Base-by-base conservation (phyloP, 306 rosid genomes). In the Corylus avellana region DNA sequence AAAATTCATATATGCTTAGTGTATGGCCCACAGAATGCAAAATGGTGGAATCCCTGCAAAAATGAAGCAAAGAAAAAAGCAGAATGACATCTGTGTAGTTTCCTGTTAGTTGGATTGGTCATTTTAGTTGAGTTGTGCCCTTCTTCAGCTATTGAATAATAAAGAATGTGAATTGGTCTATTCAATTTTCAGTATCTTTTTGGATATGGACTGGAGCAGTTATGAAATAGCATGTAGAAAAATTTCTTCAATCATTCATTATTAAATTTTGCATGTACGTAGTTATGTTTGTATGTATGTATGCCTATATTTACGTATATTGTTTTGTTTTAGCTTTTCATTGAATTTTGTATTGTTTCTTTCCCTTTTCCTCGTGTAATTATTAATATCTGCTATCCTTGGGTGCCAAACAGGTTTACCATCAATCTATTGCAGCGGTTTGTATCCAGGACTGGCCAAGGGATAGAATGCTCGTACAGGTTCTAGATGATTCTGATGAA, bases 401-500 rank as follows among this genome's bases (percentile, higher is more conserved):
- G 42, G 53, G 12, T 67, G 83, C 61, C 77, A 20, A n/a, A 42
- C 88, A 95, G 99, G 99, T 95, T 70, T 95, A 95, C 86, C 99
- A 95, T 49, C 99, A 95, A 83, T 95, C 99, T 10, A 95, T 95
- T 85, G 98, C 91, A 11, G 95, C 99, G 17, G 97, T 91, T 73
- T 91, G 99, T 83, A 78, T 95, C 80, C 81, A 81, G 89, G 99
- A 95, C 74, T 95, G 99, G 99, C 99, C 99, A 29, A 95, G 81
- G 86, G 94, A 91, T 84, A 91, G 88, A 89, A 91, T 95, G 93
- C 99, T 95, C 72, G 86, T 93, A 48, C 99, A 95, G 88, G 90
- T 95, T 81, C 91, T 95, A 77, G 99, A 95, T 77, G 99, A 95
- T 90, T 95, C 99, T 46, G 94, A 95, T 88, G 99, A 95, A 50